Conservation (phyloP, 257 asterid genomes). For the Penstemon barbatus region DNA sequence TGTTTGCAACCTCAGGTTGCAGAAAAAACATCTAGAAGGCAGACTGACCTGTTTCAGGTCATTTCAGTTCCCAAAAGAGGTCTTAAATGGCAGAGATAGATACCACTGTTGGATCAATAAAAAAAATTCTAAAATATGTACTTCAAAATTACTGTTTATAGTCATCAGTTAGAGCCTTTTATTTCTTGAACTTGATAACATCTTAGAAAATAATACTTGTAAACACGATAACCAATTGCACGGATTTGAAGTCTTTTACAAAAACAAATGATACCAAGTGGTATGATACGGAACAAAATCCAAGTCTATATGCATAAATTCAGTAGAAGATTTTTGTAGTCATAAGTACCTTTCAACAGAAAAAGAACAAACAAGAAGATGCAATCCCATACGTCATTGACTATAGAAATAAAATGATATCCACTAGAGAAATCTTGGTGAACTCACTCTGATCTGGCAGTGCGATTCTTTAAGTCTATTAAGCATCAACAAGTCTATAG, state of each 20-base stretch:
- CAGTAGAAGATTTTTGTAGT: constrained; percentile 8
- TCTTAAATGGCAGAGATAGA: constrained; percentile 12
- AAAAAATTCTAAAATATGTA: constrained; percentile 16
- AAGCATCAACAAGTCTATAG: constrained; percentile 81
- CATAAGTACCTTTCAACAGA: constrained; percentile 6
- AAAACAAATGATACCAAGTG: neutral
- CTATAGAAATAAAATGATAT: constrained; percentile 15
- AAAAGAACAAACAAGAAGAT: neutral
- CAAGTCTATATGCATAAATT: neutral
- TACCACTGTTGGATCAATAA: constrained; percentile 9
- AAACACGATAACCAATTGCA: constrained; percentile 1
- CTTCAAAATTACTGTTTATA: constrained; percentile 15
- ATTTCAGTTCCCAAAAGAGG: constrained; percentile 17
- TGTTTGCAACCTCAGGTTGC: neutral
- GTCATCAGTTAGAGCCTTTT: neutral
- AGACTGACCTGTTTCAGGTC: neutral
- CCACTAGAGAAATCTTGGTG: constrained; percentile 10
- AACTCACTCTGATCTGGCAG: constrained; percentile 81
- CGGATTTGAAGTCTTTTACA: constrained; percentile 8
- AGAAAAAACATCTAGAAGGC: neutral
- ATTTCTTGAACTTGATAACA: constrained; percentile 11
- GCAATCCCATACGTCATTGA: constrained; percentile 12
- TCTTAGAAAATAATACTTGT: constrained; percentile 2
- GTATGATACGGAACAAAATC: neutral
- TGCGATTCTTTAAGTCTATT: constrained; percentile 85